These are phyloP conservation scores for Cystobasidiaceae sp. DNA, from an alignment of 1,284 basidiomycete species.

Conservation along the genomic window DNA sequence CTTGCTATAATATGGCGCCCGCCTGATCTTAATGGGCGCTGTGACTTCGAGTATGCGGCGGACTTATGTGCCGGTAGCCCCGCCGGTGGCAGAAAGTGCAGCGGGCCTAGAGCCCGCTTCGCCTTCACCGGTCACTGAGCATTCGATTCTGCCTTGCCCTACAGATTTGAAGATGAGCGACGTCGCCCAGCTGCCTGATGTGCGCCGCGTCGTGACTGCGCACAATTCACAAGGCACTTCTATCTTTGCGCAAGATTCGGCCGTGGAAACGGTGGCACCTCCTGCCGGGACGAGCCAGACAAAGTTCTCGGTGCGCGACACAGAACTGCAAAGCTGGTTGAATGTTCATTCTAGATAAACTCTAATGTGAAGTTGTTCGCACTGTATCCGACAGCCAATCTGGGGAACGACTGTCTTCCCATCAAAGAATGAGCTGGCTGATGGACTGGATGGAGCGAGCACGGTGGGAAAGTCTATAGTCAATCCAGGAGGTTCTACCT, in stretches of 20 bases:
- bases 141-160: too few species aligned
- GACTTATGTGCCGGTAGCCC: too few species aligned
- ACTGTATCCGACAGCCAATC: not conserved
- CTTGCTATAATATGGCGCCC: too few species aligned
- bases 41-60: too few species aligned
- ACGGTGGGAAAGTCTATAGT: conserved; percentile 8
- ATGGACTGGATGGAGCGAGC: not conserved
- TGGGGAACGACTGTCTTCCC: conserved; percentile 2
- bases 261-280: not conserved
- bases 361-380: not conserved
- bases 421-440: not conserved
- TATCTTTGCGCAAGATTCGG: conserved; percentile 3
- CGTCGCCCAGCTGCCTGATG: too few species aligned
- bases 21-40: too few species aligned
- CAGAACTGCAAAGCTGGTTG: too few species aligned
- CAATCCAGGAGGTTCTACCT: conserved; percentile 9
- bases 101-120: too few species aligned
- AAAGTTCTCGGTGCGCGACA: not conserved
- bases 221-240: conserved; percentile 3
- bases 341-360: too few species aligned
- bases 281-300: not conserved
- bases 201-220: conserved; percentile 13
- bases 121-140: too few species aligned
- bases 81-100: too few species aligned
- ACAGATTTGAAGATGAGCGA: too few species aligned